phyloP scores from a whole-genome alignment of 345 rosid species.

The Citrus cavaleriei region DNA sequence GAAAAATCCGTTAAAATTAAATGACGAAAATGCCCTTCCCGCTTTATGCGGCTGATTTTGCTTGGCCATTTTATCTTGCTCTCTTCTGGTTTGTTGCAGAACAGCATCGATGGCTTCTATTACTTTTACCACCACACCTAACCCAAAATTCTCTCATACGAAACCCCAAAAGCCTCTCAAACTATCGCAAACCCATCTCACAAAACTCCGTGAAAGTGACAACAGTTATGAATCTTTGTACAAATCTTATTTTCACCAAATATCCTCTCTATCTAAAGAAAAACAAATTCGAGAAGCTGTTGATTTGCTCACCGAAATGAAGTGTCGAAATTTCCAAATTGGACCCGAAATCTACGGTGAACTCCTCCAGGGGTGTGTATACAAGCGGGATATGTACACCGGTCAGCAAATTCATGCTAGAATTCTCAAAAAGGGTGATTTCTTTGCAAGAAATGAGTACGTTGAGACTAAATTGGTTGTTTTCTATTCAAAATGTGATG shows the following conservation, averaged over 20 bases:
- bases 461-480: constrained; percentile 64
- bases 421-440: constrained; percentile 57
- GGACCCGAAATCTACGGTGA: constrained; percentile 70
- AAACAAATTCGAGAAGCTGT: constrained; percentile 59
- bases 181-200: not conserved
- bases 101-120: constrained; percentile 35
- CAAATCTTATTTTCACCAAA: constrained; percentile 42
- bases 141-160: constrained; percentile 2
- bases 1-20: not conserved
- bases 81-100: not conserved
- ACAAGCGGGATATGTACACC: constrained; percentile 41
- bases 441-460: constrained; percentile 51
- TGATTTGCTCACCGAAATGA: constrained; percentile 53
- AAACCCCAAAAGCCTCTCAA: not conserved
- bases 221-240: not conserved
- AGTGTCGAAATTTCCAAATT: constrained; percentile 21
- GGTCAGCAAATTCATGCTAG: constrained; percentile 81
- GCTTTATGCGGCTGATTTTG: not conserved
- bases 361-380: constrained; percentile 70
- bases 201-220: not conserved
- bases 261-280: constrained; percentile 51
- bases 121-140: constrained; percentile 10
- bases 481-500: constrained; percentile 63
- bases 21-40: constrained; percentile 6
- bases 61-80: not conserved